These are phyloP conservation scores for Stipa capillata DNA, from an alignment of 176 grass and related monocot genomes.

Conservation along the genomic window DNA sequence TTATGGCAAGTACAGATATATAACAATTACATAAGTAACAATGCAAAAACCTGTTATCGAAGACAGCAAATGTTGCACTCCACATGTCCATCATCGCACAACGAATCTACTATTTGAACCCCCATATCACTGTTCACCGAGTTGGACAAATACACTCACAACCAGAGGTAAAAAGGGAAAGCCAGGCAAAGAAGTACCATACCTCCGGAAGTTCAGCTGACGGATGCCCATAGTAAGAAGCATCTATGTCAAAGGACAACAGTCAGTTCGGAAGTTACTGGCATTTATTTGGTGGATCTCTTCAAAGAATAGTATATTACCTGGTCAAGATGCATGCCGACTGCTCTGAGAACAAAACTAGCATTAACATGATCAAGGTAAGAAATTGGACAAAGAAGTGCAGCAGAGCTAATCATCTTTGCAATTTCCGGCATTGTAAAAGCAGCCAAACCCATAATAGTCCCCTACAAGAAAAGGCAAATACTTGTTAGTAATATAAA, in stretches of 20 bases:
- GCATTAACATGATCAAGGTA: conserved; percentile 84
- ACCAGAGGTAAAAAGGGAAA: background rate
- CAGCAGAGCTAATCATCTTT: conserved; percentile 76
- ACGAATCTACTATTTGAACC: conserved; percentile 64
- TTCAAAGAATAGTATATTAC: conserved; percentile 35
- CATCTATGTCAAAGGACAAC: conserved; percentile 45
- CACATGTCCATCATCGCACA: conserved; percentile 69
- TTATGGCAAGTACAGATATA: background rate
- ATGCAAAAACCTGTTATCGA: conserved; percentile 71
- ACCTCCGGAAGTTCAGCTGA: conserved; percentile 91
- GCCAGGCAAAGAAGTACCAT: conserved; percentile 13
- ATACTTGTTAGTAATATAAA: conserved; percentile 1
- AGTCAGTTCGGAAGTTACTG: conserved; percentile 21
- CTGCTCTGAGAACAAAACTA: conserved; percentile 75
- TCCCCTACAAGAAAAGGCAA: conserved; percentile 56
- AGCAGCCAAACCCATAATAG: conserved; percentile 91
- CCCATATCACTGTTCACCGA: conserved; percentile 43
- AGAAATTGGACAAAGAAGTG: conserved; percentile 96
- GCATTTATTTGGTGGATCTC: conserved; percentile 14
- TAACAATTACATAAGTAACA: conserved; percentile 9
- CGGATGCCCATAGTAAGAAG: conserved; percentile 75
- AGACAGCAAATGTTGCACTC: conserved; percentile 76
- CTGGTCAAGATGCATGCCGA: conserved; percentile 87
- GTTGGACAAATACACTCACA: conserved; percentile 16
- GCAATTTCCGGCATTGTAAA: conserved; percentile 68